Evolutionary conservation across 805 yeast species (phyloP).

Genomic region (Monosporozyma yasuniensis): DNA sequence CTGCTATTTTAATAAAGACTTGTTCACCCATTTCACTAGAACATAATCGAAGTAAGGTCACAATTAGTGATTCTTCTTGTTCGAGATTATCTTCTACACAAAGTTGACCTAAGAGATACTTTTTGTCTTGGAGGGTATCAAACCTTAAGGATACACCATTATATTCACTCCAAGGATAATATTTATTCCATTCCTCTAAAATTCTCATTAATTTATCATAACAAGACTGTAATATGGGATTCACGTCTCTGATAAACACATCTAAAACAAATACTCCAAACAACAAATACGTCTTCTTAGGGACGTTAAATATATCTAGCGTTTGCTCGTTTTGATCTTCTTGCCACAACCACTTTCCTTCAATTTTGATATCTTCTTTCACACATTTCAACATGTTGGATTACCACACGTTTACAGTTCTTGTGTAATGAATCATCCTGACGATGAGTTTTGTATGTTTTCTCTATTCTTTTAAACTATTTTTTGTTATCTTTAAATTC

Average conservation of each 20-base stretch:
- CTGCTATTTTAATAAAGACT: slow-evolving; percentile 39
- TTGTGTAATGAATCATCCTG: no score
- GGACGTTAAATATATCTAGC: slow-evolving; percentile 13
- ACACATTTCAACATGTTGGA: slow-evolving; percentile 7
- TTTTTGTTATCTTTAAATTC: background rate
- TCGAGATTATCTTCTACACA: slow-evolving; percentile 36
- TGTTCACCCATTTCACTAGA: slow-evolving; percentile 20
- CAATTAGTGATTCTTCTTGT: slow-evolving; percentile 40
- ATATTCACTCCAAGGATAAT: slow-evolving; percentile 37
- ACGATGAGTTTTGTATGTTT: background rate
- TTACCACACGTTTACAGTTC: background rate
- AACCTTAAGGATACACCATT: slow-evolving; percentile 22
- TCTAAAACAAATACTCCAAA: slow-evolving; percentile 26
- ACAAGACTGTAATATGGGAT: background rate
- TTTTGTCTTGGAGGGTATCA: slow-evolving; percentile 5
- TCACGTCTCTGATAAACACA: slow-evolving; percentile 5
- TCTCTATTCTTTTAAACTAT: background rate
- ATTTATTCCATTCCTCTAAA: slow-evolving; percentile 30
- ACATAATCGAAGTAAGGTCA: slow-evolving; percentile 34
- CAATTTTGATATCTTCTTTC: slow-evolving; percentile 1
- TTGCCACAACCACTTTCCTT: slow-evolving; percentile 20
- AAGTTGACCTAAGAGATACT: slow-evolving; percentile 25
- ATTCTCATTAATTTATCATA: slow-evolving; percentile 4
- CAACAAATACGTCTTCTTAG: slow-evolving; percentile 16
- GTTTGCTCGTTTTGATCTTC: slow-evolving; percentile 11